Evolutionary conservation across 148 eudicot genomes (phyloP).

Genomic region (Pouteria glomerata): DNA sequence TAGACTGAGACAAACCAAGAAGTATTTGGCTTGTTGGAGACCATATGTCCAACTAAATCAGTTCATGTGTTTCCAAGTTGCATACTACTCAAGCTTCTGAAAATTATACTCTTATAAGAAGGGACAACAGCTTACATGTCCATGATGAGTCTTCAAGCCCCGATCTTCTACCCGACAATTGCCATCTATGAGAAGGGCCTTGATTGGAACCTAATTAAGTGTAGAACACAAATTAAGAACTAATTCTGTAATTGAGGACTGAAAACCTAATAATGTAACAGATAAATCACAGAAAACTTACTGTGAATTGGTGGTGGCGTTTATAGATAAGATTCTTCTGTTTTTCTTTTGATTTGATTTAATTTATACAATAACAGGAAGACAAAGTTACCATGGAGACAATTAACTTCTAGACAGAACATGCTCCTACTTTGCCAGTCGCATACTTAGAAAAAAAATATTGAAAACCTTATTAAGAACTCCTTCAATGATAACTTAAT

Average conservation of each 20-base stretch:
- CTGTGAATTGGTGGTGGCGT: too few species aligned
- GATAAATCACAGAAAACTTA: neutral
- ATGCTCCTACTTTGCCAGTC: too few species aligned
- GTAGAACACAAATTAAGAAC: slow-evolving; percentile 2
- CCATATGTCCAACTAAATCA: too few species aligned
- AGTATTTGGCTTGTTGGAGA: too few species aligned
- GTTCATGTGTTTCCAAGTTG: too few species aligned
- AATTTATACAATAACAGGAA: neutral
- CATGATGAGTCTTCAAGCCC: slow-evolving; percentile 98
- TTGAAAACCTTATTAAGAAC: too few species aligned
- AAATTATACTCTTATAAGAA: too few species aligned
- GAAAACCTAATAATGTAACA: neutral
- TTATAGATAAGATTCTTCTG: neutral
- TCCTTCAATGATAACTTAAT: too few species aligned
- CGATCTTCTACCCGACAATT: slow-evolving; percentile 98
- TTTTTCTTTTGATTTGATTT: neutral
- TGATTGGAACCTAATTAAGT: slow-evolving; percentile 67
- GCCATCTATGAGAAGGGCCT: slow-evolving; percentile 90
- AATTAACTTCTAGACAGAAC: neutral
- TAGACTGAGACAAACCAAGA: too few species aligned
- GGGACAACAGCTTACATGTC: slow-evolving; percentile 70
- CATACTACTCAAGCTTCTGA: too few species aligned
- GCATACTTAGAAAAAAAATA: too few species aligned
- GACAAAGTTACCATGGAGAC: too few species aligned
- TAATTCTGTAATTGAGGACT: neutral